These are phyloP conservation scores for Berberis thunbergii DNA, from an alignment of 164 flowering plant genomes.

Conservation along the genomic window DNA sequence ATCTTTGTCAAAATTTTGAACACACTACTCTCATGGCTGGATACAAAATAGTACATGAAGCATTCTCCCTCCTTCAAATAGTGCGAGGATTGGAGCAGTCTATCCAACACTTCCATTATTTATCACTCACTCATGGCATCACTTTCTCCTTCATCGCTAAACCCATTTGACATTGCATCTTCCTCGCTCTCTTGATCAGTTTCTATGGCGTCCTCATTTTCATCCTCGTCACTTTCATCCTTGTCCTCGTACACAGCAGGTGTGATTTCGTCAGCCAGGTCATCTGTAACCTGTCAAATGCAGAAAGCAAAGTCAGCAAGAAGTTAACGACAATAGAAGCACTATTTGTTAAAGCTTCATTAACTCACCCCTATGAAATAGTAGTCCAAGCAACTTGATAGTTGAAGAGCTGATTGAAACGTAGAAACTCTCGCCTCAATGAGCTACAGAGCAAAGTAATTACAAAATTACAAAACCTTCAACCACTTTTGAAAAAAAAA, in stretches of 20 bases:
- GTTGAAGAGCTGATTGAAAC: slow-evolving; percentile 48
- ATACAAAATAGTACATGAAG: too few relatives aligned
- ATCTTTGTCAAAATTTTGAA: too few relatives aligned
- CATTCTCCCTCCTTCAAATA: too few relatives aligned
- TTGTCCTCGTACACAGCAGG: slow-evolving; percentile 61
- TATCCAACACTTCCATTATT: not conserved
- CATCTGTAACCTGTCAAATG: slow-evolving; percentile 42
- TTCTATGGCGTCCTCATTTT: slow-evolving; percentile 56
- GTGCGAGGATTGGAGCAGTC: not conserved
- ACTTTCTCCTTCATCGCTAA: slow-evolving; percentile 39
- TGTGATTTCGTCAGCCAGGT: slow-evolving; percentile 34
- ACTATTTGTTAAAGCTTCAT: not conserved
- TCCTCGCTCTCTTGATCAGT: slow-evolving; percentile 40
- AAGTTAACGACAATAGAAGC: not conserved
- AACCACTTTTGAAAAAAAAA: not conserved
- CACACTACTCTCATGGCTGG: too few relatives aligned
- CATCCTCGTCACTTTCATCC: slow-evolving; percentile 56
- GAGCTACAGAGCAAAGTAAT: slow-evolving; percentile 36
- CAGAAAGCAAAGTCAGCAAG: not conserved
- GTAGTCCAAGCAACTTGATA: slow-evolving; percentile 63
- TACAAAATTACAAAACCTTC: not conserved
- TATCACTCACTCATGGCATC: slow-evolving; percentile 45
- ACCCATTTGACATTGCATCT: slow-evolving; percentile 17
- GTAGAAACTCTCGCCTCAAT: slow-evolving; percentile 80
- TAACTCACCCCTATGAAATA: slow-evolving; percentile 50